These are phyloP conservation scores for Cercophora newfieldiana DNA, from an alignment of 495 filamentous ascomycete species.

Conservation along the genomic window DNA sequence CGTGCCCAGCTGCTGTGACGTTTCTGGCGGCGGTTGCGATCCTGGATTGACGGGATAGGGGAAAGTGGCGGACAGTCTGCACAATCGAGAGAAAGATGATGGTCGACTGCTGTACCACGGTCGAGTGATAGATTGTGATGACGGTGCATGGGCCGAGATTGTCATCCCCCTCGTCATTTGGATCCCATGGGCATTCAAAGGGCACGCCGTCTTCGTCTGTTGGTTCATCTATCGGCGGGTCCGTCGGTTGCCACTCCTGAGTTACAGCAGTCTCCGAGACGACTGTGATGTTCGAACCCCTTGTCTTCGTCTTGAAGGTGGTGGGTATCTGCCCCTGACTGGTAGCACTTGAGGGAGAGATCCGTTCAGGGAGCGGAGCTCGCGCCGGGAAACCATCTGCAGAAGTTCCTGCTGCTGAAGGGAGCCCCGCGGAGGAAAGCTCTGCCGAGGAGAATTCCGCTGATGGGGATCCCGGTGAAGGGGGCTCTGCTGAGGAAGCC, in stretches of 20 bases:
- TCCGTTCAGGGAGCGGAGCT: too few species aligned
- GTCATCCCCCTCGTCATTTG: neutral
- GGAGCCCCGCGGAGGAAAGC: neutral
- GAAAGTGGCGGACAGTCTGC: neutral
- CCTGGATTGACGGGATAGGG: neutral
- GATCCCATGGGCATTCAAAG: constrained; percentile 7
- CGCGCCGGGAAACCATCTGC: neutral
- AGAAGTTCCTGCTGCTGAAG: neutral
- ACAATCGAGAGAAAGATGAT: too few species aligned
- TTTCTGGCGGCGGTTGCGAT: neutral
- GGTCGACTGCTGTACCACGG: neutral
- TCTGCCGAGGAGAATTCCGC: neutral
- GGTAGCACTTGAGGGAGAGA: neutral
- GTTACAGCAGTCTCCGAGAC: neutral
- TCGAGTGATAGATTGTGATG: constrained; percentile 17
- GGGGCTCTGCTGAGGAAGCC: neutral
- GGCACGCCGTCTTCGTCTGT: constrained; percentile 2
- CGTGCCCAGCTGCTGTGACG: too few species aligned
- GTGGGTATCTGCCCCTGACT: neutral
- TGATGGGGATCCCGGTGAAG: neutral
- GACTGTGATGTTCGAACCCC: neutral
- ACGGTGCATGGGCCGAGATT: constrained; percentile 12
- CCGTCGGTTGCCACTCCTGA: neutral
- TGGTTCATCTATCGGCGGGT: neutral
- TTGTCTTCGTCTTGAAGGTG: neutral